A percentile compares a stretch with the other conserved stretches of the same genome.
phyloP scores from a whole-genome alignment of 768 basidiomycete genomes.

The Psilocybe azurescens region DNA sequence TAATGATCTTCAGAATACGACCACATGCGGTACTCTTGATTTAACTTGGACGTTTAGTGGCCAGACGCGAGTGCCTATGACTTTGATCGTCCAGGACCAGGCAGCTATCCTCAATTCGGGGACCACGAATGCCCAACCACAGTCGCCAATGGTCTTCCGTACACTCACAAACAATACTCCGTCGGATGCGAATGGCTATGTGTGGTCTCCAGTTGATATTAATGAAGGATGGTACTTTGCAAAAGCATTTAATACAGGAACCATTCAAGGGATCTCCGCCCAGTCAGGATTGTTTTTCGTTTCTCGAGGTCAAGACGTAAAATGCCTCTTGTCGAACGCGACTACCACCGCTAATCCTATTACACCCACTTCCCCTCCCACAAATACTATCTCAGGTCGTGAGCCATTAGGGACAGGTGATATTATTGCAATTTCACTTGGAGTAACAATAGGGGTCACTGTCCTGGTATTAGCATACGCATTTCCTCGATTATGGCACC shows the following conservation, averaged over 20 bases:
- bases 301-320: slow-evolving; percentile 21
- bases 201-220: slow-evolving; percentile 37
- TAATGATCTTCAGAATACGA: slow-evolving; percentile 28
- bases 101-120: background rate
- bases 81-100: slow-evolving; percentile 19
- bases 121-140: slow-evolving; percentile 16
- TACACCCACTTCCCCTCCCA: background rate
- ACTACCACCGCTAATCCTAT: background rate
- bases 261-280: slow-evolving; percentile 20
- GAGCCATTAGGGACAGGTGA: slow-evolving; percentile 19
- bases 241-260: slow-evolving; percentile 27
- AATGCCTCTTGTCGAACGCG: slow-evolving; percentile 22
- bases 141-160: slow-evolving; percentile 18
- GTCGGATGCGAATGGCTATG: slow-evolving; percentile 25
- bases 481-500: slow-evolving; percentile 31
- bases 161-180: slow-evolving; percentile 30
- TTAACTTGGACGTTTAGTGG: slow-evolving; percentile 31
- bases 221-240: slow-evolving; percentile 38
- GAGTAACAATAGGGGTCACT: slow-evolving; percentile 22
- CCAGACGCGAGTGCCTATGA: slow-evolving; percentile 20
- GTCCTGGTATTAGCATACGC: slow-evolving; percentile 26
- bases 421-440: slow-evolving; percentile 27
- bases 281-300: slow-evolving; percentile 38
- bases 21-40: slow-evolving; percentile 30
- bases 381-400: background rate